Percentiles rank a stretch among this genome's conserved stretches.
Conservation (phyloP, 2,329 filamentous ascomycete species). For the Talaromyces sp. region DNA sequence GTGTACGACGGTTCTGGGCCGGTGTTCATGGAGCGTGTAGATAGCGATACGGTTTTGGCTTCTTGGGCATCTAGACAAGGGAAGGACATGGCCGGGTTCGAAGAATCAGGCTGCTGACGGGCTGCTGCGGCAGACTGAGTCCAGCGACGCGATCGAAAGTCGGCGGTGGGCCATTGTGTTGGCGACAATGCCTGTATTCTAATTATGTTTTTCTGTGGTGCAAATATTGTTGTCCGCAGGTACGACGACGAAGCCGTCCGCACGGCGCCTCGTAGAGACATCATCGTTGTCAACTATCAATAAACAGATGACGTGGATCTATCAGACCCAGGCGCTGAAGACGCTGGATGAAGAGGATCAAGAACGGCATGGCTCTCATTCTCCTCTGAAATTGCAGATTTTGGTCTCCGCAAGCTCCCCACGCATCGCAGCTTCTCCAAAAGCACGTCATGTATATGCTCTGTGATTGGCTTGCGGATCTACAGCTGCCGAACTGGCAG, state of each 20-base stretch:
- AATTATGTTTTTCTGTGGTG: slow-evolving; percentile 14
- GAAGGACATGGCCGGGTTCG: slow-evolving; percentile 81
- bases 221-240: slow-evolving; percentile 12
- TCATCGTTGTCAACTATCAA: slow-evolving; percentile 18
- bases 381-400: neutral
- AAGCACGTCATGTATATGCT: slow-evolving; percentile 14
- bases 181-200: neutral
- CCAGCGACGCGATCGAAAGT: slow-evolving; percentile 18
- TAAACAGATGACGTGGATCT: neutral
- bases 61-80: slow-evolving; percentile 86
- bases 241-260: slow-evolving; percentile 18
- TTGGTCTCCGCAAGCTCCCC: slow-evolving; percentile 29
- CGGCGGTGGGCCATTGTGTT: slow-evolving; percentile 17
- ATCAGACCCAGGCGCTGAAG: neutral
- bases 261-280: slow-evolving; percentile 18
- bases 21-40: slow-evolving; percentile 62
- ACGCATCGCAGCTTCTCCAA: slow-evolving; percentile 28
- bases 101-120: slow-evolving; percentile 25
- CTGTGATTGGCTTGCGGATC: slow-evolving; percentile 7
- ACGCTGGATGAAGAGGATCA: neutral
- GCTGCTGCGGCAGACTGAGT: slow-evolving; percentile 21
- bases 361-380: neutral
- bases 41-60: slow-evolving; percentile 69
- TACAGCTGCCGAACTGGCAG: neutral
- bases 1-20: slow-evolving; percentile 95